Conservation (phyloP, 2,329 filamentous ascomycete species). For the Colletotrichum tropicale region DNA sequence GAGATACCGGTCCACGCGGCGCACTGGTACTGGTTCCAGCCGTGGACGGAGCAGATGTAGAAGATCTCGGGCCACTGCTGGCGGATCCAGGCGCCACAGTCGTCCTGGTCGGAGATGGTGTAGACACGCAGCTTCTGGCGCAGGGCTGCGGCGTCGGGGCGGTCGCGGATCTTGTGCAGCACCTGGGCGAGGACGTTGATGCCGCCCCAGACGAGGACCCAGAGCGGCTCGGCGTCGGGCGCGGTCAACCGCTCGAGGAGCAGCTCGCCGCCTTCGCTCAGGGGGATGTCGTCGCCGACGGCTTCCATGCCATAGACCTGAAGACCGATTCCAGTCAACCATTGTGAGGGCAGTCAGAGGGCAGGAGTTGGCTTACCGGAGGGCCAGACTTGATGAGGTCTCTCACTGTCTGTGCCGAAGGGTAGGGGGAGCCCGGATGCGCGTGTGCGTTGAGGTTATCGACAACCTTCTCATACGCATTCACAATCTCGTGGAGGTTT, state of each 20-base stretch:
- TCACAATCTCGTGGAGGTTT: slow-evolving; percentile 46
- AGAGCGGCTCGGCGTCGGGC: slow-evolving; percentile 44
- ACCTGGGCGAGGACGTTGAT: slow-evolving; percentile 56
- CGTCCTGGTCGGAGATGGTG: slow-evolving; percentile 64
- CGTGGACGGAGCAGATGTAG: slow-evolving; percentile 61
- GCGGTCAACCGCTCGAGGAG: slow-evolving; percentile 37
- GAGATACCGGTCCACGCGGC: slow-evolving; percentile 63
- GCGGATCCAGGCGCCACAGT: slow-evolving; percentile 61
- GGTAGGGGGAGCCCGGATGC: slow-evolving; percentile 46
- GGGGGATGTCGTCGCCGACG: slow-evolving; percentile 31
- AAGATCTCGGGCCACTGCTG: slow-evolving; percentile 56
- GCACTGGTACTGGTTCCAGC: slow-evolving; percentile 57
- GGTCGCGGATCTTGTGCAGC: slow-evolving; percentile 40
- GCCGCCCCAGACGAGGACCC: slow-evolving; percentile 59
- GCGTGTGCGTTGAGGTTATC: slow-evolving; percentile 54
- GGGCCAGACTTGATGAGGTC: slow-evolving; percentile 42
- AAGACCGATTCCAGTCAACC: background rate
- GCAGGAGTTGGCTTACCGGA: slow-evolving; percentile 24
- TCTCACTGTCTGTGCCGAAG: slow-evolving; percentile 37
- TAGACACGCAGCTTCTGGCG: slow-evolving; percentile 52
- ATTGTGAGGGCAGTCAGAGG: background rate
- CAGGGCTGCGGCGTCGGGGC: slow-evolving; percentile 37
- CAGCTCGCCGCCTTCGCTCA: slow-evolving; percentile 44
- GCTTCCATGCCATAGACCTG: slow-evolving; percentile 38
- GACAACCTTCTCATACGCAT: slow-evolving; percentile 46